Evolutionary conservation across 768 basidiomycete species (phyloP), one percentile per base, ranked within the genome.

Genomic region (Hydnum rufescens): DNA sequence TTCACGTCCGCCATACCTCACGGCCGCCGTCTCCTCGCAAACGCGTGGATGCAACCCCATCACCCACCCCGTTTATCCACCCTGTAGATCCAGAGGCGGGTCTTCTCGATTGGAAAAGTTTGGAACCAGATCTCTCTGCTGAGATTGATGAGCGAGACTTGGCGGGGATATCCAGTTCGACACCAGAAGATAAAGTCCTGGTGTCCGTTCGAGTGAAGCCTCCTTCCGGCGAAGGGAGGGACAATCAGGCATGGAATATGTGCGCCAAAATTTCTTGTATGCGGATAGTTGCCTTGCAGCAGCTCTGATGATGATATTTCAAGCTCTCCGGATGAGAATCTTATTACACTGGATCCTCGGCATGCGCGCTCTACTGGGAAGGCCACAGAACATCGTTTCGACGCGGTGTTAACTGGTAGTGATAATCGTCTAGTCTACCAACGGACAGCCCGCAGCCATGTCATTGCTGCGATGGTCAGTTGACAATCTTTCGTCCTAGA

Each of bases 181-280:
- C 46, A 5, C 26, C 47, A 25, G 31, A 57, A 23, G 84, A 87
- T 63, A 87, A 88, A 62, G 86, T 87, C 43, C 77, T 88, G 63
- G 85, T 88, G 22, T 86, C 85, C 25, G 71, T 89, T 58, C 72
- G 83, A 82, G 69, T 87, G 57, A 80, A 78, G 58, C 73, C 84
- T 29, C 68, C 32, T 50, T 6, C 13, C 6, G 13, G 6, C 28
- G 44, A 76, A 4, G 70, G 76, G 0, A 66, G 71, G 53, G 68
- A 76, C 57, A 66, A 77, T 46, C 77, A 77, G 57, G 26, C 44
- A 13, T 47, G 44, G 44, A 47, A 13, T 47, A 28, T 47, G 44
- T 47, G 26, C 8, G 44, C 26, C 8, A 47, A 25, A 13, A 47
- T 28, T 26, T 8, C 26, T 26, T 13, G 8, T 16, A 8, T 8